Evolutionary conservation across 257 asterid species (phyloP), one percentile per base, ranked within the genome.

Genomic region (Lycium ferocissimum): DNA sequence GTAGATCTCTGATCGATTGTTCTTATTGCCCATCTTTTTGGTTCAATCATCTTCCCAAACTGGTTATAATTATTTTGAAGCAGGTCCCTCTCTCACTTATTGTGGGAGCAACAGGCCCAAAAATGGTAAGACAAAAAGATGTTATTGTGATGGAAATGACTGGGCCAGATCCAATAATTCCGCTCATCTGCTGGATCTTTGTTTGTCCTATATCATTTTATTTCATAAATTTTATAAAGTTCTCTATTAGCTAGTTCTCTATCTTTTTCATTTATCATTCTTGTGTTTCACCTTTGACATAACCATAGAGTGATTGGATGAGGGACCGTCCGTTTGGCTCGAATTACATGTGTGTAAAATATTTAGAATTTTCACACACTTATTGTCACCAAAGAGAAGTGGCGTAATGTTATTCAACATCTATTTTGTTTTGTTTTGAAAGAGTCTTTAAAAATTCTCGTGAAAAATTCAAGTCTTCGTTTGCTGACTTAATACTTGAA

Each of bases 381-480:
- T 26, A 26, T 26, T 26, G 33, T 26, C 33, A 26, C 33, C 33
- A 26, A 26, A 26, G 33, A 26, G 33, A 26, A 26, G 33, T 26
- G 33, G 33, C 33, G 33, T 26, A 26, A 26, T 26, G 33, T 26
- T 26, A 26, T 26, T 26, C 33, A 26, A 26, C 33, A 26, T 26
- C 33, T 26, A 26, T 26, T n/a, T n/a, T n/a, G n/a, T n/a, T n/a
- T n/a, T 26, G 33, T 26, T 26, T 26, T 26, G 33, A 26, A 26
- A 26, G 33, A 26, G 33, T 26, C 33, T 26, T 26, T 26, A 26
- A 26, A 26, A 26, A 40, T 70, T 26, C 79, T 40, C 35, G 54
- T 70, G 82, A 78, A 53, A 51, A 7, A 6, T 76, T 69, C 63
- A 76, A 76, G 82, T 51, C 82, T 76, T 76, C 63, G 10, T 76